phyloP scores from a whole-genome alignment of 192 early-diverging fungal genomes.

The Pilaira anomala region DNA sequence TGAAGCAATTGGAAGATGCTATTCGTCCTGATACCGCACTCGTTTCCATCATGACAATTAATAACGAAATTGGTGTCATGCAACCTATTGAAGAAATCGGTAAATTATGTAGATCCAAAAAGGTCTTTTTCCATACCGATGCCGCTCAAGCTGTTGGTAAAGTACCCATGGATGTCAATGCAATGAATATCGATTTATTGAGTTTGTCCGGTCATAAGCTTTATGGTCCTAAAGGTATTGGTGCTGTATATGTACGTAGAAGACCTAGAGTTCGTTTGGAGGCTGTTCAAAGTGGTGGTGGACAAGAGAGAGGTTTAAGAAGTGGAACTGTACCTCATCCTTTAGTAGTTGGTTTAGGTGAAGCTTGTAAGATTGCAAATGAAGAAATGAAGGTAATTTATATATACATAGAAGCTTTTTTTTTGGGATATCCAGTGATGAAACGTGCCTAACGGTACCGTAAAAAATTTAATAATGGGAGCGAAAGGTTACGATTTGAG shows the following conservation, averaged over 20 bases:
- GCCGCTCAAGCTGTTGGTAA: constrained; percentile 96
- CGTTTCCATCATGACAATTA: constrained; percentile 95
- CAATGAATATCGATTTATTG: constrained; percentile 93
- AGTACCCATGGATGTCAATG: constrained; percentile 88
- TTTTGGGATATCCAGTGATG: constrained; percentile 14
- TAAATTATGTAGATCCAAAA: constrained; percentile 76
- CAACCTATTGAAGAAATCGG: constrained; percentile 93
- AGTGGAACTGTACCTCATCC: constrained; percentile 93
- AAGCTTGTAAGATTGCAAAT: constrained; percentile 73
- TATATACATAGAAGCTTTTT: not conserved
- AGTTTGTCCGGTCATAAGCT: constrained; percentile 96
- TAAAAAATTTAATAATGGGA: not conserved
- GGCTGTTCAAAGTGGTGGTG: constrained; percentile 88
- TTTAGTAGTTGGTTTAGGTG: constrained; percentile 86
- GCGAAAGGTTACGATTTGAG: not conserved
- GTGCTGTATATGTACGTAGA: constrained; percentile 89
- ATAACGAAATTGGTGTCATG: constrained; percentile 98
- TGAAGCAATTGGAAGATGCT: constrained; percentile 75
- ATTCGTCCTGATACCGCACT: constrained; percentile 88
- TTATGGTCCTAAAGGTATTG: constrained; percentile 97
- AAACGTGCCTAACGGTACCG: constrained; percentile 25
- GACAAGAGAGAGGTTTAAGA: constrained; percentile 92
- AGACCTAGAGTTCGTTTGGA: constrained; percentile 91
- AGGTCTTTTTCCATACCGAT: constrained; percentile 96
- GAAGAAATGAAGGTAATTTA: constrained; percentile 77